Evolutionary conservation across 352 stramenopile species (phyloP), one percentile per base, ranked within the genome.

Genomic region (Phytophthora citrophthora): DNA sequence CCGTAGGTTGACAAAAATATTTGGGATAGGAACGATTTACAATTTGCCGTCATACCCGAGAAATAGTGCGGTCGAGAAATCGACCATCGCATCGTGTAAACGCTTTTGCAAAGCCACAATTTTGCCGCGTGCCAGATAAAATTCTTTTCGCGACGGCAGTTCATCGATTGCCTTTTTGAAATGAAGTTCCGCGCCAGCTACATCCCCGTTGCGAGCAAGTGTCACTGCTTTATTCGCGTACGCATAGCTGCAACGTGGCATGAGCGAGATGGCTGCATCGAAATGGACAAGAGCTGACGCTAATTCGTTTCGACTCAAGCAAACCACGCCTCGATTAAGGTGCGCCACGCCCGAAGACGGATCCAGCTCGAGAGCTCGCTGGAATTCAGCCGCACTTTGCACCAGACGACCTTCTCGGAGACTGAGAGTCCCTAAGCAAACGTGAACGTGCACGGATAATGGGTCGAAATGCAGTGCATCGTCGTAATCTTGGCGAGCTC

Each of bases 11-110:
- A 51, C 39, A 64, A 50, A 54, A 48, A 39, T 34, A 34, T 15
- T 66, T 16, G 34, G 38, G 24, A 45, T 44, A 40, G 6, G 36
- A 46, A 36, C 12, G 18, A 34, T 86, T 34, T 80, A 94, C 15
- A 94, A 45, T 54, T 89, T 88, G 15, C 77, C 83, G 49, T 88
- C 80, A 49, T 90, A 92, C 13, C 85, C 85, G 13, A 94, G 70
- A 53, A 81, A 77, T 20, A 94, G 70, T 12, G 81, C 85, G 0
- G 83, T 90, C 12, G 83, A 88, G 61, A 91, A 94, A 49, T 94
- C 79, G 27, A 92, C 79, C 83, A 94, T 90, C 3, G 85, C 83
- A 49, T 92, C 85, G 39, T 92, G 83, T 44, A 92, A 58, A 3
- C 81, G 81, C 65, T 90, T 91, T 36, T 91, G 85, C 45, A 87